These are phyloP conservation scores for Bocquillonia castaneifolia DNA, from an alignment of 441 rosid species.

Conservation along the genomic window DNA sequence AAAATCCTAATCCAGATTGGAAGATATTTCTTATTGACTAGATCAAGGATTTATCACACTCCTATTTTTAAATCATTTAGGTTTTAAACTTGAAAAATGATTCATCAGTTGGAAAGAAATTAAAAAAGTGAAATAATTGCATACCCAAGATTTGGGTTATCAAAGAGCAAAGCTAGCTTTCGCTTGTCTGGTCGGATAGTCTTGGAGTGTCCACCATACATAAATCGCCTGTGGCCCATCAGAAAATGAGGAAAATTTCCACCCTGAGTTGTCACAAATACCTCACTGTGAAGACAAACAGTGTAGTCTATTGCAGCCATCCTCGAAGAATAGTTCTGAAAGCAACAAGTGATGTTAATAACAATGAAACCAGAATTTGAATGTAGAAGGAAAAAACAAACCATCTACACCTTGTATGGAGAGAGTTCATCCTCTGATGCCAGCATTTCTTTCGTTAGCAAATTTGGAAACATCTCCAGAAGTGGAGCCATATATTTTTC, in stretches of 20 bases:
- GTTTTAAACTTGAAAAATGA: background rate
- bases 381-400: conserved; percentile 15
- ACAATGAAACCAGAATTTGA: conserved; percentile 11
- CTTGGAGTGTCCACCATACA: conserved; percentile 94
- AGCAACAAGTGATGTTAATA: conserved; percentile 37
- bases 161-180: conserved; percentile 90
- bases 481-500: conserved; percentile 93
- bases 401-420: conserved; percentile 60
- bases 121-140: conserved; percentile 16
- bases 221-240: conserved; percentile 92
- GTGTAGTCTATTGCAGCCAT: conserved; percentile 99
- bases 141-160: conserved; percentile 92
- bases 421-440: conserved; percentile 87
- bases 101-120: background rate
- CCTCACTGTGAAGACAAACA: conserved; percentile 99
- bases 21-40: background rate
- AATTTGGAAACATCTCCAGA: conserved; percentile 92
- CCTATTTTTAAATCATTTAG: background rate
- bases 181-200: conserved; percentile 98
- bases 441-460: conserved; percentile 86
- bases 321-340: conserved; percentile 95
- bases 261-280: conserved; percentile 99
- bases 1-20: background rate
- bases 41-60: background rate
- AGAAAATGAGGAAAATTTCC: conserved; percentile 99